phyloP scores from a whole-genome alignment of 148 eudicot genomes.

The Spergularia bocconei region DNA sequence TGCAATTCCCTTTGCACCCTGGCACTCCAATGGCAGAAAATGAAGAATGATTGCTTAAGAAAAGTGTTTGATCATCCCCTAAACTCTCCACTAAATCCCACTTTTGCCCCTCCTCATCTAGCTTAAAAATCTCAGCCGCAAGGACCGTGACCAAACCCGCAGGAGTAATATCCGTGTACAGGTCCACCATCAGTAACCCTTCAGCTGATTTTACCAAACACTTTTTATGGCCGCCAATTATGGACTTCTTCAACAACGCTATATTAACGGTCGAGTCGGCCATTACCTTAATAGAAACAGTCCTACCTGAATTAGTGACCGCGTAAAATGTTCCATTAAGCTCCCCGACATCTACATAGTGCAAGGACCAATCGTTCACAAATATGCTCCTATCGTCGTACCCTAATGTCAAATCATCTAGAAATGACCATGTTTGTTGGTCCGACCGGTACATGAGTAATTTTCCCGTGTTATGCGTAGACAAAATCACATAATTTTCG shows the following conservation, averaged over 20 bases:
- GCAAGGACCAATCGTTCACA: slow-evolving; percentile 35
- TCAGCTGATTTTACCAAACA: slow-evolving; percentile 26
- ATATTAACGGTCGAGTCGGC: background rate
- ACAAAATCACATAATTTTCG: slow-evolving; percentile 18
- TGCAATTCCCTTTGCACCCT: slow-evolving; percentile 36
- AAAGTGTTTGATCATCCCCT: slow-evolving; percentile 22
- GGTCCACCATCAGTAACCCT: slow-evolving; percentile 29
- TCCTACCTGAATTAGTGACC: slow-evolving; percentile 34
- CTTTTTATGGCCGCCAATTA: slow-evolving; percentile 33
- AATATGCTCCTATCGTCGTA: slow-evolving; percentile 38
- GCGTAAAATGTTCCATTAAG: slow-evolving; percentile 27
- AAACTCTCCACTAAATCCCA: slow-evolving; percentile 28
- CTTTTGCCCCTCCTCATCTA: slow-evolving; percentile 16
- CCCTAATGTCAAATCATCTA: slow-evolving; percentile 31
- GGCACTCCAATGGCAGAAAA: slow-evolving; percentile 21
- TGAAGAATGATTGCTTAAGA: slow-evolving; percentile 29
- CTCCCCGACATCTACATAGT: slow-evolving; percentile 33
- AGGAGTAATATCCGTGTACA: slow-evolving; percentile 28
- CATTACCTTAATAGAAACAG: slow-evolving; percentile 23
- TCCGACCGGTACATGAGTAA: slow-evolving; percentile 29
- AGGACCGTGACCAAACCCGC: slow-evolving; percentile 19
- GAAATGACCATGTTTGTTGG: slow-evolving; percentile 20
- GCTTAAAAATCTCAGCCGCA: slow-evolving; percentile 30
- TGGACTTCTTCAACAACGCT: slow-evolving; percentile 22
- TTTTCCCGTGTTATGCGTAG: slow-evolving; percentile 34